Evolutionary conservation across 495 filamentous ascomycete genomes (phyloP), one percentile per base, ranked within the genome.

Genomic region (Neurospora cerealis): DNA sequence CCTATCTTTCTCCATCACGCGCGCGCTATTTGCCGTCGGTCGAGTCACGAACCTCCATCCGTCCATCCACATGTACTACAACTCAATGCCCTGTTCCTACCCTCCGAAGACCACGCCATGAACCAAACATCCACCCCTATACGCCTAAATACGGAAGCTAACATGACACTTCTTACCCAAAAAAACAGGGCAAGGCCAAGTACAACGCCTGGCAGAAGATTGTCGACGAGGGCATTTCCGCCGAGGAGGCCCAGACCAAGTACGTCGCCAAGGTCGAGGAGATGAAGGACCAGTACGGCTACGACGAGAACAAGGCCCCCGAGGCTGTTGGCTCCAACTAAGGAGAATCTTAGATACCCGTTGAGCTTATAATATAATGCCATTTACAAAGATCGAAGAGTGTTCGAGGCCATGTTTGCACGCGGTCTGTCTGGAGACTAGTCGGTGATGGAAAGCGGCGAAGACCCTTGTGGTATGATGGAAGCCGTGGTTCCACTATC

Each of bases 191-290:
- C 82, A 95, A 94, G 84, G 89, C 89, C 75, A 96, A 95, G 87
- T 87, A 89, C 84, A 86, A 86, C 41, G 90, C 90, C 24, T 97
- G 93, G 93, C 80, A 91, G 81, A 86, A 88, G 73, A 73, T 89
- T 73, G 82, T 87, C 74, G 83, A 91, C 34, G 87, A 90, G 70
- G 86, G 86, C 70, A 80, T 90, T 70, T 87, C 84, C 69, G 72
- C 85, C 48, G 84, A 88, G 74, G 80, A 91, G 72, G 92, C 93
- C 10, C 89, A 95, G 89, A 87, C 88, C 79, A 84, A 88, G 74
- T 97, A 97, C 81, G 90, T 96, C 76, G 81, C 86, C 80, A 80
- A 90, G 74, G 89, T 95, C 73, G 89, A 92, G 81, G 78, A 78
- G 75, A 80, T 95, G 80, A 93, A 95, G 86, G 80, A 77, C 74